Percentiles rank a stretch among this genome's conserved stretches.
phyloP scores from a whole-genome alignment of 2,329 filamentous ascomycete species.

The Eurotiales sp. region DNA sequence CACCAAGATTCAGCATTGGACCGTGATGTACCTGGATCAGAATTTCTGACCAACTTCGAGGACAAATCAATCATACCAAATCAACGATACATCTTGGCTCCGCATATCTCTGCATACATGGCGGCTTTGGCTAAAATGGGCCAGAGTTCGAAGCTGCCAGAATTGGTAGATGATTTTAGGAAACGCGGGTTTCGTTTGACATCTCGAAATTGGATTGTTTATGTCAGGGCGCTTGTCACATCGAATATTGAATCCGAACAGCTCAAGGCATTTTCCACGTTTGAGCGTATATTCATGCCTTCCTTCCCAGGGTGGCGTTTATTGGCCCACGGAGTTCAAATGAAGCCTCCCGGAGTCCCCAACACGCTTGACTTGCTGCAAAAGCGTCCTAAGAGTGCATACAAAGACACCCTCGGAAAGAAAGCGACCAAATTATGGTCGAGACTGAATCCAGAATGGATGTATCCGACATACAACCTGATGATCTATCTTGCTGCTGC shows the following conservation, averaged over 20 bases:
- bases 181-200: slow-evolving; percentile 69
- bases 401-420: slow-evolving; percentile 29
- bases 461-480: slow-evolving; percentile 43
- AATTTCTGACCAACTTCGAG: not conserved
- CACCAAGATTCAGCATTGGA: not conserved
- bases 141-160: slow-evolving; percentile 49
- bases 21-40: not conserved
- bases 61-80: slow-evolving; percentile 24
- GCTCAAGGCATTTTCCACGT: slow-evolving; percentile 62
- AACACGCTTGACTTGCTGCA: slow-evolving; percentile 32
- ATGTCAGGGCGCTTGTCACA: slow-evolving; percentile 64
- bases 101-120: slow-evolving; percentile 51
- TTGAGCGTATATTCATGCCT: slow-evolving; percentile 74
- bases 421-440: slow-evolving; percentile 30
- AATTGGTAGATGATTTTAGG: slow-evolving; percentile 55
- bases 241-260: slow-evolving; percentile 55
- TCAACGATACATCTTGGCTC: slow-evolving; percentile 48
- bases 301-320: slow-evolving; percentile 70
- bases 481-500: slow-evolving; percentile 43
- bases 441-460: slow-evolving; percentile 35
- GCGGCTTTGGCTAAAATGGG: slow-evolving; percentile 51
- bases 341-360: slow-evolving; percentile 28
- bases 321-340: slow-evolving; percentile 31
- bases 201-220: slow-evolving; percentile 75
- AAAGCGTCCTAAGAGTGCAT: slow-evolving; percentile 19